phyloP scores from a whole-genome alignment of 129 eudicot species.

The Helichrysum umbraculigerum region DNA sequence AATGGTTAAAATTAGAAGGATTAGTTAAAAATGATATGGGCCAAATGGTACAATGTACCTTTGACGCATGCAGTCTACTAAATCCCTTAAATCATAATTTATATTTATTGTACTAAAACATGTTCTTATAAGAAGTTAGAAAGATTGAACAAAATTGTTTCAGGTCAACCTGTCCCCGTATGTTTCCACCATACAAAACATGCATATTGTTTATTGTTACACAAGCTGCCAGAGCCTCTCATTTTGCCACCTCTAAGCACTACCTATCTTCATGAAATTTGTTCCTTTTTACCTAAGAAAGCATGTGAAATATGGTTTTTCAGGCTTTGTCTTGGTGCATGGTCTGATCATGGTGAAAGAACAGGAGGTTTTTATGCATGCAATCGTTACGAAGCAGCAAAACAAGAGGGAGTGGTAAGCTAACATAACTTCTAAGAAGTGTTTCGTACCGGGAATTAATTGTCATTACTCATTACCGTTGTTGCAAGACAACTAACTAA shows the following conservation, averaged over 20 bases:
- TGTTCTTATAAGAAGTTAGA: background rate
- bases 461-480: background rate
- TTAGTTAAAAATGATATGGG: background rate
- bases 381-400: conserved; percentile 94
- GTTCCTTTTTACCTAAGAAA: background rate
- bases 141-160: background rate
- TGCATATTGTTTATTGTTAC: background rate
- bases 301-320: background rate
- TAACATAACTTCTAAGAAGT: conserved; percentile 18
- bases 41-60: background rate
- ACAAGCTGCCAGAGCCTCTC: too few relatives aligned
- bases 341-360: conserved; percentile 98
- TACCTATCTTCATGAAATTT: background rate
- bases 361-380: conserved; percentile 99
- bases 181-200: background rate
- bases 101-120: conserved; percentile 3
- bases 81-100: background rate
- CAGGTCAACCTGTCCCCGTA: background rate
- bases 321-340: conserved; percentile 97
- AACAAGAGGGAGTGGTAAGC: conserved; percentile 91
- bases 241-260: too few relatives aligned
- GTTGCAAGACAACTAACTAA: conserved; percentile 6
- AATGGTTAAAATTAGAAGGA: background rate
- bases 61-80: background rate
- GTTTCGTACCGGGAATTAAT: background rate